Base-by-base conservation (phyloP, 768 basidiomycete genomes). In the Collybiopsis confluens region DNA sequence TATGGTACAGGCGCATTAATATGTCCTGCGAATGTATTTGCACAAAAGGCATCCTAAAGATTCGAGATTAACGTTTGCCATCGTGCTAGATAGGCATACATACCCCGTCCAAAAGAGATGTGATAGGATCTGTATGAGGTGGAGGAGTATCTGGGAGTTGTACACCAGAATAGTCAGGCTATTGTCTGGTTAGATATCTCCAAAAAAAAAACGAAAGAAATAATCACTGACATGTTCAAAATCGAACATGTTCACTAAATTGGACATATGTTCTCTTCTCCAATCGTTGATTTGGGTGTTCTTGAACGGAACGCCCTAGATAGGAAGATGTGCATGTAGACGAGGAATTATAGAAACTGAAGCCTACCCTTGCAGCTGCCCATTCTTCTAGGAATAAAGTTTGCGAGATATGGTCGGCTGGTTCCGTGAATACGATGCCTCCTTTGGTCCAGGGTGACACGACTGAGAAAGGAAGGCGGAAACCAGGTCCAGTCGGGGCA, bases 241-340 rank as follows among this genome's bases (percentile, higher is more conserved):
- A 24, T 38, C 36, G 26, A 38, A 43, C 28, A 52, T 27, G 28
- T 52, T 43, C n/a, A 35, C 36, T 4, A 40, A 24, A 52, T 52
- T 43, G 16, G 37, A 52, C 50, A 52, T 52, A 37, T 52, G 50
- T 35, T 52, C 50, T 33, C 50, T 38, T 16, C 50, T 26, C 50
- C 50, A 52, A 30, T 52, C 41, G 36, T 38, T 52, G 28, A 50
- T 50, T 30, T 45, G 21, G 15, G 45, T 28, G 26, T 28, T 45
- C 45, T 28, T 45, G 26, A 48, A 48, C 4, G 46, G 46, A 11
- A 20, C 35, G 15, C 46, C 46, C 46, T 35, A 30, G n/a, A n/a
- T n/a, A n/a, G n/a, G n/a, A n/a, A n/a, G n/a, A 26, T 40, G 30
- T 33, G 40, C 40, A 6, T 5, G n/a, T 24, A 26, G 44, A 45